phyloP scores from a whole-genome alignment of 2,329 filamentous ascomycete genomes.

The Botryotinia narcissicola region DNA sequence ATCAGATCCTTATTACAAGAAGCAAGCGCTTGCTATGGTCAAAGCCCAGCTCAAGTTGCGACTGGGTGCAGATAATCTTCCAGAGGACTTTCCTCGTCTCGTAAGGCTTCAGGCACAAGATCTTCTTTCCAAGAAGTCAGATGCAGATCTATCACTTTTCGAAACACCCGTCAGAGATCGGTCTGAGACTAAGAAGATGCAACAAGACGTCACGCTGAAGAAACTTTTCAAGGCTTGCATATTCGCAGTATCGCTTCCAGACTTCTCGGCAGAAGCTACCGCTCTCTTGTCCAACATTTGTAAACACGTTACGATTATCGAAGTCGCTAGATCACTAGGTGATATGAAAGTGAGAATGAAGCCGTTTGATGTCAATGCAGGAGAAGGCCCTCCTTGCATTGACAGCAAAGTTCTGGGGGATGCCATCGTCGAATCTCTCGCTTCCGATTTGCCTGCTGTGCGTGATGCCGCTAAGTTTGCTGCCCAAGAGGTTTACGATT shows the following conservation, averaged over 20 bases:
- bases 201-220: constrained; percentile 78
- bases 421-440: constrained; percentile 83
- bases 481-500: constrained; percentile 74
- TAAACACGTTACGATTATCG: constrained; percentile 85
- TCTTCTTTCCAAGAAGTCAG: constrained; percentile 67
- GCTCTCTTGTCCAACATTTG: constrained; percentile 77
- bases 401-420: constrained; percentile 86
- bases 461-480: constrained; percentile 79
- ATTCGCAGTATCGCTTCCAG: constrained; percentile 77
- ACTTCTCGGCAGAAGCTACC: constrained; percentile 74
- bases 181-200: constrained; percentile 82
- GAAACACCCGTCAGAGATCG: constrained; percentile 74
- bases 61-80: constrained; percentile 81
- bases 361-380: constrained; percentile 78
- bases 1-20: constrained; percentile 81
- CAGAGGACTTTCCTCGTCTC: constrained; percentile 82
- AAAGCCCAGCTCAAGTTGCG: constrained; percentile 87
- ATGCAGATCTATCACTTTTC: constrained; percentile 68
- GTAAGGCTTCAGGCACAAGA: constrained; percentile 90
- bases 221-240: constrained; percentile 87
- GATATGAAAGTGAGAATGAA: constrained; percentile 73
- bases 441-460: constrained; percentile 77
- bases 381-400: constrained; percentile 83
- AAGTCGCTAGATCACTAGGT: constrained; percentile 81
- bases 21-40: constrained; percentile 84